Evolutionary conservation across 257 asterid species (phyloP).

Genomic region (Solanum rostratum): DNA sequence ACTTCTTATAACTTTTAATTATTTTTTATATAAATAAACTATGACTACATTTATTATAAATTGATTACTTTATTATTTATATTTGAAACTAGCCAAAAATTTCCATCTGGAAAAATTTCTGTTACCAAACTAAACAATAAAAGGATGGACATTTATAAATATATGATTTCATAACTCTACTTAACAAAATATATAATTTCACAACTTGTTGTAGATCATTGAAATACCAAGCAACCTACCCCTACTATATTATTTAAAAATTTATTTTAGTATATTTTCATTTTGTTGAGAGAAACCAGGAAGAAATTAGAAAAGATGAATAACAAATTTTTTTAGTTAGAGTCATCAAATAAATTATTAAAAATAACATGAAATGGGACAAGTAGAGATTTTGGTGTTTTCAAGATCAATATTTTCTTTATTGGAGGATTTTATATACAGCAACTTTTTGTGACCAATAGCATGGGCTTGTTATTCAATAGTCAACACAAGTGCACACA

Average conservation of each 20-base stretch:
- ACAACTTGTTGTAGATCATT: too few relatives aligned
- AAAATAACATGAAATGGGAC: background rate
- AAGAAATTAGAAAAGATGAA: background rate
- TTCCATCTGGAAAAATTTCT: too few relatives aligned
- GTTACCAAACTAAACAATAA: too few relatives aligned
- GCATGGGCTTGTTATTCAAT: background rate
- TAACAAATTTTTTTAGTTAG: background rate
- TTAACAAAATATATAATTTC: too few relatives aligned
- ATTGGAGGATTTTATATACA: background rate
- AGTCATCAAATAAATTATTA: background rate
- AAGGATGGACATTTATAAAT: too few relatives aligned
- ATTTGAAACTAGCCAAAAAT: too few relatives aligned
- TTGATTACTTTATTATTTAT: too few relatives aligned
- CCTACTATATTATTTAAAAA: background rate
- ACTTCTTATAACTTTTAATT: too few relatives aligned
- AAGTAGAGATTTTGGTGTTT: background rate
- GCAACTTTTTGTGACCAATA: background rate
- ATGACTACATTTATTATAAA: too few relatives aligned
- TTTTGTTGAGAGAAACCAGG: background rate
- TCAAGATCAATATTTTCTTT: background rate
- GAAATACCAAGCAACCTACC: background rate
- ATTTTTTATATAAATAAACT: too few relatives aligned
- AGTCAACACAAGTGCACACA: background rate
- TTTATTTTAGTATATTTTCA: background rate
- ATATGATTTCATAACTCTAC: too few relatives aligned